Evolutionary conservation across 2,329 filamentous ascomycete species (phyloP), one percentile per base, ranked within the genome.

Genomic region (Lojkania enalia): DNA sequence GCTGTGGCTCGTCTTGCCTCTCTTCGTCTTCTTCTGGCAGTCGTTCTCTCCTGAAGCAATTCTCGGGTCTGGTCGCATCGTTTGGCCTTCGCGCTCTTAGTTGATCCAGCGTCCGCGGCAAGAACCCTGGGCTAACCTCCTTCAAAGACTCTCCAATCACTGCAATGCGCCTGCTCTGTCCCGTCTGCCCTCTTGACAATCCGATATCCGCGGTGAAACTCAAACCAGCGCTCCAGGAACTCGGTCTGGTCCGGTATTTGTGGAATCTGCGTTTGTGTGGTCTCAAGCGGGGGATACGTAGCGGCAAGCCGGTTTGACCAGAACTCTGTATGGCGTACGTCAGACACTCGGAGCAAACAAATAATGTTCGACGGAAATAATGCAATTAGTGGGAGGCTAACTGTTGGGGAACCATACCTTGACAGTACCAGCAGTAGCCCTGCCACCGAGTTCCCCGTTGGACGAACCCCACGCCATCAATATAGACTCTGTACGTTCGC

Each of bases 391-490:
- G n/a, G 27, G 29, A 20, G n/a, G n/a, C n/a, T n/a, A n/a, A n/a
- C n/a, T n/a, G n/a, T 47, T 42, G 20, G 23, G 27, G 35, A 35
- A 40, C 36, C 30, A 12, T 51, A 69, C 71, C 68, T 60, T 74
- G 74, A 49, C 76, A 78, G 51, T 72, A 76, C 74, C 74, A 77
- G 51, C 76, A 78, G 46, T 78, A 78, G 43, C 72, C 62, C 52
- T 78, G 72, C 74, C 75, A 77, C 29, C 76, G 54, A 4, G 70
- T 75, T 2, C 75, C 76, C 18, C 74, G 63, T 25, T 71, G 66
- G 4, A 77, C 75, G 32, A 74, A 75, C 7, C 76, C 76, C n/a
- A 77, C 64, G 15, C 76, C 76, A 42, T 77, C 76, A 29, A 78
- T 71, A 52, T 78, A 78, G 0, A 73, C 71, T 11, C 63, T 59